Conservation (phyloP, 2,329 filamentous ascomycete species). For the Rutstroemia sp. region DNA sequence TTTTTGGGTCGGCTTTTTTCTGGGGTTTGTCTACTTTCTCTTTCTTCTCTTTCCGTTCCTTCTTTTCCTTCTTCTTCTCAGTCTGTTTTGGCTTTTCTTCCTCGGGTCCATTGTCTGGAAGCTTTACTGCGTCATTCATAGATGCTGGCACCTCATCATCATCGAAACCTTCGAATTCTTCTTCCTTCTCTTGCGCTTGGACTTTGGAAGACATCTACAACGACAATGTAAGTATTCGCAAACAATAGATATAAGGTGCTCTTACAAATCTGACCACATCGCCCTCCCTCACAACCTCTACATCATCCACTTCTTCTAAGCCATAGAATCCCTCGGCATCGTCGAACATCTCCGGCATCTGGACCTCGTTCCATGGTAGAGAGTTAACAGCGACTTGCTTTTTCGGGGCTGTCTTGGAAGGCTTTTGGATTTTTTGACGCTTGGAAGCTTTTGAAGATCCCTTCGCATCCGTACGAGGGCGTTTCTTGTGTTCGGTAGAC, state of each 20-base stretch:
- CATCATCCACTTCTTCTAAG: constrained; percentile 83
- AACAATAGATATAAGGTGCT: constrained; percentile 4
- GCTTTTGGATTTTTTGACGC: background rate
- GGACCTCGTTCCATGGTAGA: constrained; percentile 49
- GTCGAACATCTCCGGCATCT: constrained; percentile 70
- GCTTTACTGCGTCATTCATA: constrained; percentile 11
- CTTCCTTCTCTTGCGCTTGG: constrained; percentile 35
- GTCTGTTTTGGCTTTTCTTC: background rate
- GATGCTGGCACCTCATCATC: constrained; percentile 29
- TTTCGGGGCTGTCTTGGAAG: constrained; percentile 20
- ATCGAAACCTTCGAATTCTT: constrained; percentile 49
- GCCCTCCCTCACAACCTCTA: constrained; percentile 70
- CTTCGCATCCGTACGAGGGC: constrained; percentile 19
- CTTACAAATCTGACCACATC: constrained; percentile 49
- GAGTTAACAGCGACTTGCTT: constrained; percentile 39
- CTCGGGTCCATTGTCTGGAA: too few relatives aligned
- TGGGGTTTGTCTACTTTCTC: constrained; percentile 15
- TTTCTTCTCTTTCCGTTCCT: constrained; percentile 13
- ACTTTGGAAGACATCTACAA: constrained; percentile 22
- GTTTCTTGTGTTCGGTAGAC: constrained; percentile 26
- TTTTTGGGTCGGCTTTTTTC: constrained; percentile 23
- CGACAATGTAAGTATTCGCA: constrained; percentile 8
- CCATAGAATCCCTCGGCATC: constrained; percentile 93
- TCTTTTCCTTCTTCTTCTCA: constrained; percentile 10
- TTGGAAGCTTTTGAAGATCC: constrained; percentile 25